Evolutionary conservation across 2,329 filamentous ascomycete species (phyloP), one percentile per base, ranked within the genome.

Genomic region (Fusarium agapanthi): DNA sequence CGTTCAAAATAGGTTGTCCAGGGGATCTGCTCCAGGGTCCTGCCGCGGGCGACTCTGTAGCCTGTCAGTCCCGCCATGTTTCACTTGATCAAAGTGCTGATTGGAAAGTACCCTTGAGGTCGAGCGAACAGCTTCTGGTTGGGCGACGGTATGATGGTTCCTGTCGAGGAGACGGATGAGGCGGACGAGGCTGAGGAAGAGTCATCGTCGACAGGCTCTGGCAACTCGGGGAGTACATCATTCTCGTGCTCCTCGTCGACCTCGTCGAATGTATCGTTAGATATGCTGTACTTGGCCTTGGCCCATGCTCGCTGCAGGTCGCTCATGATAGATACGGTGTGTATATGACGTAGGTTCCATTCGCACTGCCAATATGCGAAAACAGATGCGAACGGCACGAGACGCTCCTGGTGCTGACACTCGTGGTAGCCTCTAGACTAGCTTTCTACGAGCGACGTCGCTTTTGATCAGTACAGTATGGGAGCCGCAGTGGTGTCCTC

Each of bases 1-100:
- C 95, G 91, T 73, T 94, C 90, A 83, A 98, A 98, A 84, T 95
- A 98, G 41, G 93, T 90, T 30, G 93, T 94, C 96, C 96, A 99
- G 38, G 92, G 88, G 28, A 93, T 89, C 62, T 91, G 90, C 50
- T 92, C 88, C 64, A 90, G 81, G 37, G 89, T 86, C 60, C 88
- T 86, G 55, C 88, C 85, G 69, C 86, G 83, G 55, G 84, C 80
- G 67, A 85, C 80, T 55, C 87, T 89, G 78, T 58, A 61, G 56
- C 45, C 37, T 56, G 77, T 79, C 74, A 79, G 80, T 72, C 70
- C 65, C 58, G 67, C 54, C 45, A 65, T 61, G 34, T 57, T 65
- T 58, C 50, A 65, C 40, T 65, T 26, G 67, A 47, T 55, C 60
- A 51, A 35, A 48, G 34, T 38, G 26, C 61, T 51, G 38, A 48